These are phyloP conservation scores for Trichoderma parareesei DNA, from an alignment of 495 filamentous ascomycete genomes.

Conservation along the genomic window DNA sequence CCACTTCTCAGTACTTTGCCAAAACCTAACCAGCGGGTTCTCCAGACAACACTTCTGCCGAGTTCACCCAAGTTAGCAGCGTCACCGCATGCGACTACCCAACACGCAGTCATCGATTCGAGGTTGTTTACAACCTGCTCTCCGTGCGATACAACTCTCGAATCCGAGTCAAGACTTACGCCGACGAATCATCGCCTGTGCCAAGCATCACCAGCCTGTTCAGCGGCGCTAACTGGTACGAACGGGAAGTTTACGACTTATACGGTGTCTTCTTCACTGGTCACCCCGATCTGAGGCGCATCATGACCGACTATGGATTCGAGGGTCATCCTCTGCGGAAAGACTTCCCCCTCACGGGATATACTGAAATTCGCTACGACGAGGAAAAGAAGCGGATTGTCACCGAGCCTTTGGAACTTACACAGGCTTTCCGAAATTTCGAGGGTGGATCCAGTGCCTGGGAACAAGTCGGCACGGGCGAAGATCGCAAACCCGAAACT, in stretches of 20 bases:
- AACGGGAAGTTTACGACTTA: slow-evolving; percentile 94
- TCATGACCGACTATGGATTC: slow-evolving; percentile 99
- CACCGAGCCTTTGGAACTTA: slow-evolving; percentile 92
- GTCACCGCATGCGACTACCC: slow-evolving; percentile 96
- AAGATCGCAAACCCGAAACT: slow-evolving; percentile 71
- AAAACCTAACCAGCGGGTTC: neutral
- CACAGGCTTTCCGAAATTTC: slow-evolving; percentile 98
- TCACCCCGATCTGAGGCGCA: slow-evolving; percentile 92
- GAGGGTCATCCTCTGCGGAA: slow-evolving; percentile 96
- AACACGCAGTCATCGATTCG: slow-evolving; percentile 87
- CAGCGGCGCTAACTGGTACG: slow-evolving; percentile 98
- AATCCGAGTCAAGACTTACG: slow-evolving; percentile 98
- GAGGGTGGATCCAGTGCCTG: slow-evolving; percentile 74
- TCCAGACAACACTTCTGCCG: slow-evolving; percentile 81
- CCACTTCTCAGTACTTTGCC: neutral
- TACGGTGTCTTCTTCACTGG: slow-evolving; percentile 95
- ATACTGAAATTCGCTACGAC: slow-evolving; percentile 96
- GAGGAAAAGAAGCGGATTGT: slow-evolving; percentile 99
- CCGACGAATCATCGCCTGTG: slow-evolving; percentile 91
- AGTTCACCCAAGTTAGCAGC: slow-evolving; percentile 87
- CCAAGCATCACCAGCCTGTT: slow-evolving; percentile 79
- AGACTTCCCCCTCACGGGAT: slow-evolving; percentile 96
- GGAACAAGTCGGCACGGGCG: slow-evolving; percentile 85
- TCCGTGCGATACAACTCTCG: slow-evolving; percentile 92
- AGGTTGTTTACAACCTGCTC: slow-evolving; percentile 96